phyloP scores from a whole-genome alignment of 2,329 filamentous ascomycete genomes.

The Sclerotinia glacialis region DNA sequence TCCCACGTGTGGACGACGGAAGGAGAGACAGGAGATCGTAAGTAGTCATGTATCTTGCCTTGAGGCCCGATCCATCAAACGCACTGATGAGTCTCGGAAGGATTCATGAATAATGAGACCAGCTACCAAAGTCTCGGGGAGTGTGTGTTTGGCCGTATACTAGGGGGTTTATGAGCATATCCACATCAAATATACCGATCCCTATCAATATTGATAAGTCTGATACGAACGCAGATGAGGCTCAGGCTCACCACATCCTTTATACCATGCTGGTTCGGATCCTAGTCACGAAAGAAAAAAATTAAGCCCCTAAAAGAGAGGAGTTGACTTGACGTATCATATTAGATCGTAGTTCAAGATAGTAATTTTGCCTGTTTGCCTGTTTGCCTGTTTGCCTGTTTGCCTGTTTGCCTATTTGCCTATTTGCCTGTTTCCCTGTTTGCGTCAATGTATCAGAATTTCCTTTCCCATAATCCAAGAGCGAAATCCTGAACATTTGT shows the following conservation, averaged over 20 bases:
- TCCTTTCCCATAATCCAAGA: background rate
- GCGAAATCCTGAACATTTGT: conserved; percentile 13
- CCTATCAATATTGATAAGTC: conserved; percentile 18
- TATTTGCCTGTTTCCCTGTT: background rate
- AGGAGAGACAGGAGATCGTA: conserved; percentile 9
- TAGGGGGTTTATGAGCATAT: conserved; percentile 1
- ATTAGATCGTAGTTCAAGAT: background rate
- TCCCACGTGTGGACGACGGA: conserved; percentile 18
- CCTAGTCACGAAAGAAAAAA: background rate
- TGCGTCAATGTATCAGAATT: conserved; percentile 5
- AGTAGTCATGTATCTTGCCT: background rate
- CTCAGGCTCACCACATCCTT: conserved; percentile 14
- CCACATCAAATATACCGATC: conserved; percentile 5
- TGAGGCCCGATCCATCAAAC: background rate
- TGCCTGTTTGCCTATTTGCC: conserved; percentile 5
- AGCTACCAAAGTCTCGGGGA: conserved; percentile 10
- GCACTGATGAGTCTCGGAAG: conserved; percentile 13
- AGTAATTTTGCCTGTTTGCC: background rate
- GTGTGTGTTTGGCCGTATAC: background rate
- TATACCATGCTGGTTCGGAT: conserved; percentile 2
- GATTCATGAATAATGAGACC: conserved; percentile 5
- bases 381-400: background rate
- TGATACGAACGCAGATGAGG: conserved; percentile 17
- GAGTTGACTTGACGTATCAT: conserved; percentile 5
- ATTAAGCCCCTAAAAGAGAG: conserved; percentile 3